A percentile compares a stretch with the other conserved stretches of the same genome.
These are phyloP conservation scores for Gossypium aridum DNA, from an alignment of 441 rosid species.

Conservation along the genomic window DNA sequence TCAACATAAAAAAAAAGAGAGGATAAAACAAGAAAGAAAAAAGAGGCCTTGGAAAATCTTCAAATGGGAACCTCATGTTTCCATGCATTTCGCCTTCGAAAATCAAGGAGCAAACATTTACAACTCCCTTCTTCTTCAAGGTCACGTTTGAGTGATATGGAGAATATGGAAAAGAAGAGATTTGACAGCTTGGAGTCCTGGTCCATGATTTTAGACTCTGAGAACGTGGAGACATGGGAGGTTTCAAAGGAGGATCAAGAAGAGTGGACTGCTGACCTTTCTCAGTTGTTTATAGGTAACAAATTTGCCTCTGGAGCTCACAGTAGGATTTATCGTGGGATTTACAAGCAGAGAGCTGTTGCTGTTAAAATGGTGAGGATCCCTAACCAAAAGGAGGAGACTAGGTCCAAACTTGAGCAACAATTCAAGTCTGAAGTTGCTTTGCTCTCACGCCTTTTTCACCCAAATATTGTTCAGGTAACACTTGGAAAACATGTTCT, in stretches of 20 bases:
- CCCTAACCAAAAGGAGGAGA: constrained; percentile 78
- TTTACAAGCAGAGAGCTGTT: constrained; percentile 91
- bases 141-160: constrained; percentile 41
- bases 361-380: constrained; percentile 97
- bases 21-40: too few relatives aligned
- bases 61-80: constrained; percentile 72
- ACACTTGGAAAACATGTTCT: background rate
- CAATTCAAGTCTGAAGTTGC: constrained; percentile 95
- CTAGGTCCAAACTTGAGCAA: constrained; percentile 67
- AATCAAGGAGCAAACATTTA: constrained; percentile 40
- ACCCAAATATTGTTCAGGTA: constrained; percentile 85
- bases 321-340: constrained; percentile 81
- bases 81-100: constrained; percentile 54
- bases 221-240: constrained; percentile 93
- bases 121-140: constrained; percentile 51
- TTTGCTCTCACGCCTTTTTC: constrained; percentile 82
- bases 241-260: constrained; percentile 75
- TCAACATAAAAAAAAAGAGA: too few relatives aligned
- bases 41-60: background rate
- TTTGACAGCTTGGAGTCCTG: constrained; percentile 95
- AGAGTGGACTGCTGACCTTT: constrained; percentile 95
- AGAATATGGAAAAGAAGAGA: constrained; percentile 80
- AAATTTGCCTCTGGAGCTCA: constrained; percentile 97
- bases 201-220: constrained; percentile 94
- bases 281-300: constrained; percentile 88